Base-by-base conservation (phyloP, 1,284 basidiomycete species). In the Uromyces viciae-fabae region DNA sequence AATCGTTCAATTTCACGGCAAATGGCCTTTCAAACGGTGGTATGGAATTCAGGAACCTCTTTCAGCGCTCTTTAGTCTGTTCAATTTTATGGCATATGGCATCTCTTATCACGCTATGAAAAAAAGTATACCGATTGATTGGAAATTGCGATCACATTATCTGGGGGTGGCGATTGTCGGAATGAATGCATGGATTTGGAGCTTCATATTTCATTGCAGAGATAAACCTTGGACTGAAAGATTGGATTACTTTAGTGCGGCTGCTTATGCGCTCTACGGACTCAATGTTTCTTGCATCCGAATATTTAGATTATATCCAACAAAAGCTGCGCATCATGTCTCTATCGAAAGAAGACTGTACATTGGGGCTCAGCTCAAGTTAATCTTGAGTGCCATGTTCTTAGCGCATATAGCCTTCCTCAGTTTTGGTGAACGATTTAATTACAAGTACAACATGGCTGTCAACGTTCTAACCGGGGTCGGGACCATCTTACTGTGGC, bases 211-310 rank as follows among this genome's bases (percentile, higher is more conserved):
- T 85, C 97, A 99, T 85, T 93, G 92, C 0, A 88, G 97, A 88
- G 96, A 98, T 87, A 89, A 91, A 25, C 90, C 91, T 1, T 86
- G 88, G 58, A 99, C 96, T 0, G 97, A 99, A 86, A 93, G 92
- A 83, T 84, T 95, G 83, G 96, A 99, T 86, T 99, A 99, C 86
- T 98, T 98, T 85, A 94, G 93, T 7, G 97, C 97, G 1, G 95
- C 92, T 0, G 87, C 93, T 33, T 91, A 85, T 60, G 85, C 86
- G 73, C 82, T 87, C 91, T 92, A 92, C 85, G 91, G 92, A 82
- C 87, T 97, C 66, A 94, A 95, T 85, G 87, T 86, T 42, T 85
- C 83, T 14, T 74, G 85, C 31, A 82, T 84, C 46, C 83, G 87
- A n/a, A 81, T 86, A n/a, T 83, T 83, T 42, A 83, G 85, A 31